Evolutionary conservation across 164 flowering plant species (phyloP), one percentile per base, ranked within the genome.

Genomic region (Stephania japonica): DNA sequence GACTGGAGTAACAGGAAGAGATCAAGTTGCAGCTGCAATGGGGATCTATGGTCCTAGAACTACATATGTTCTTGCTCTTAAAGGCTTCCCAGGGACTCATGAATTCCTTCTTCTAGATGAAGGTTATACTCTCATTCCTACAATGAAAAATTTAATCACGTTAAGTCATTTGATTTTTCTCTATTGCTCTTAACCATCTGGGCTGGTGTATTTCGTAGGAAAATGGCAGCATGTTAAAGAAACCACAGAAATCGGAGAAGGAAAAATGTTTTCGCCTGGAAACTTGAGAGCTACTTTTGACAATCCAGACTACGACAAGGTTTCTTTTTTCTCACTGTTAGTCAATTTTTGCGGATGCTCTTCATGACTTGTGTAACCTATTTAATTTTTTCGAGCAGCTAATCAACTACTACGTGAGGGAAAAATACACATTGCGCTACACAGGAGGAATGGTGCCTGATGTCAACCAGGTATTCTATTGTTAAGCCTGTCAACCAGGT

Each of bases 391-490:
- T 68, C 62, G n/a, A 70, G 77, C 88, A 95, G 98, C 79, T 91
- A 72, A 86, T 95, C 78, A 81, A 90, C 75, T 93, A 88, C 86
- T 95, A 95, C 67, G 88, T 93, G 1, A 88, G 70, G 49, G 93
- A 91, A 85, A 93, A 95, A 72, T 93, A 93, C 94, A 92, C 97
- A 68, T 80, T 95, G 89, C 76, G 99, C 75, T 95, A 95, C 97
- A 95, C 99, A 0, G 99, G 99, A 80, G 99, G 99, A 84, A 95
- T 95, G 99, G 99, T 95, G 50, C 99, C 98, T 1, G 99, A 95
- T 75, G 99, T 95, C 64, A 90, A 90, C 81, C 98, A 95, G 97
- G 99, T 94, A 5, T 72, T 18, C 53, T 47, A 47, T 47, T 47
- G 53, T 47, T 47, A 47, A 47, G 13, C 53, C 53, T 47, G 16